Percentiles rank a stretch among this genome's conserved stretches.
Conservation (phyloP, 441 rosid genomes). For the Pelargonium australe region DNA sequence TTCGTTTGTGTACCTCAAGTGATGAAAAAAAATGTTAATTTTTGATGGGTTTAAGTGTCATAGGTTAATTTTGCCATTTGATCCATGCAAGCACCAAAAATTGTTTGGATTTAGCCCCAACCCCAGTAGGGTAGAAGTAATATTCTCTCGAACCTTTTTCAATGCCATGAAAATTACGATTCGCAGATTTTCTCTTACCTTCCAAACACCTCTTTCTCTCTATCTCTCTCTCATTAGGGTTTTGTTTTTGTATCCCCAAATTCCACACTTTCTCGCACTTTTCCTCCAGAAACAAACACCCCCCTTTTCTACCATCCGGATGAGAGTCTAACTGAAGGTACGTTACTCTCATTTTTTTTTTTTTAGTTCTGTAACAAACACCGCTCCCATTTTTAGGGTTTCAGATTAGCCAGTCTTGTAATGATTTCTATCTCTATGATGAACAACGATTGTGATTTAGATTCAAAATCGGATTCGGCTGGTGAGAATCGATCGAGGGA, state of each 20-base stretch:
- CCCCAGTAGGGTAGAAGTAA: no score
- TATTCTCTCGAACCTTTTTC: not conserved
- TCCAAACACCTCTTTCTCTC: slow-evolving; percentile 20
- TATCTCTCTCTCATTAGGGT: not conserved
- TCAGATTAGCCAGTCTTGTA: slow-evolving; percentile 14
- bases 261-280: not conserved
- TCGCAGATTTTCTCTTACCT: slow-evolving; percentile 24
- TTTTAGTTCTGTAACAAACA: slow-evolving; percentile 1
- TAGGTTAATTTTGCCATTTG: no score
- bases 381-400: slow-evolving; percentile 23
- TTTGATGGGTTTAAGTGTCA: no score
- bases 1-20: no score
- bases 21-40: no score
- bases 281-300: slow-evolving; percentile 7
- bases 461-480: slow-evolving; percentile 20
- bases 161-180: slow-evolving; percentile 2
- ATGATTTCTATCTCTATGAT: slow-evolving; percentile 23
- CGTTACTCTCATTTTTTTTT: slow-evolving; percentile 12
- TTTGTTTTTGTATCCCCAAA: not conserved
- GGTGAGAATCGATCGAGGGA: slow-evolving; percentile 25
- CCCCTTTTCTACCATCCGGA: not conserved
- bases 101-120: no score
- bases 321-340: slow-evolving; percentile 20
- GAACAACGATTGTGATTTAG: slow-evolving; percentile 29
- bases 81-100: no score